Percentiles rank a stretch among this genome's conserved stretches.
Conservation (phyloP, 169 alveolate species). For the Nephromyces sp. region DNA sequence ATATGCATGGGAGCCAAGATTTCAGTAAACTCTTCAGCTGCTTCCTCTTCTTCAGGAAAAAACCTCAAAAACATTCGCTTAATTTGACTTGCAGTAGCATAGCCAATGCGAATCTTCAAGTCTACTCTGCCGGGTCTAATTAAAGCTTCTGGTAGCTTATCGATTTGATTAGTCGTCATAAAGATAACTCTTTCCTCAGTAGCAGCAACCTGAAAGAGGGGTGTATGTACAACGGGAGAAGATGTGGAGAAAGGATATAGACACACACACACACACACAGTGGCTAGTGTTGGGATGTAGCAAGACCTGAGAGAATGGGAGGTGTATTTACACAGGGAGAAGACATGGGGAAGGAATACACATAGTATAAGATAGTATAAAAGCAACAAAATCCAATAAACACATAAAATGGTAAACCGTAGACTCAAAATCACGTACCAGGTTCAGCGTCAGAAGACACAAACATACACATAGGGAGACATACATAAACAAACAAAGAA, state of each 20-base stretch:
- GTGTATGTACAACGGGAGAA: too few relatives aligned
- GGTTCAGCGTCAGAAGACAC: too few relatives aligned
- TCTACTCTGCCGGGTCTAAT: slow-evolving; percentile 70
- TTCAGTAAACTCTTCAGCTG: slow-evolving; percentile 43
- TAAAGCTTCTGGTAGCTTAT: slow-evolving; percentile 50
- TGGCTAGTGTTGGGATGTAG: not conserved
- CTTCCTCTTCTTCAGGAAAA: slow-evolving; percentile 47
- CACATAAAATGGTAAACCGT: not conserved
- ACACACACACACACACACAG: not conserved
- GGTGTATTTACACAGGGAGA: too few relatives aligned
- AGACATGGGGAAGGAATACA: too few relatives aligned
- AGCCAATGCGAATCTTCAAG: slow-evolving; percentile 54
- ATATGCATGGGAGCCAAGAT: slow-evolving; percentile 32
- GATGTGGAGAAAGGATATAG: too few relatives aligned
- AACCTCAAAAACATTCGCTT: slow-evolving; percentile 50
- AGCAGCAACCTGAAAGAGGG: slow-evolving; percentile 39
- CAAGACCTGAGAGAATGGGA: too few relatives aligned
- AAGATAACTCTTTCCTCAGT: slow-evolving; percentile 63
- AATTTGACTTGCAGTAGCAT: slow-evolving; percentile 51
- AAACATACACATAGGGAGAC: not conserved
- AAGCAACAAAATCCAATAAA: not conserved
- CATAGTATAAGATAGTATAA: not conserved
- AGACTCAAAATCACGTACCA: not conserved
- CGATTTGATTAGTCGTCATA: slow-evolving; percentile 64
- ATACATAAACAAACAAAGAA: not conserved